Percentiles rank a stretch among this genome's conserved stretches.
These are phyloP conservation scores for Mycosarcoma maydis DNA, from an alignment of 1,284 basidiomycete species.

Conservation along the genomic window DNA sequence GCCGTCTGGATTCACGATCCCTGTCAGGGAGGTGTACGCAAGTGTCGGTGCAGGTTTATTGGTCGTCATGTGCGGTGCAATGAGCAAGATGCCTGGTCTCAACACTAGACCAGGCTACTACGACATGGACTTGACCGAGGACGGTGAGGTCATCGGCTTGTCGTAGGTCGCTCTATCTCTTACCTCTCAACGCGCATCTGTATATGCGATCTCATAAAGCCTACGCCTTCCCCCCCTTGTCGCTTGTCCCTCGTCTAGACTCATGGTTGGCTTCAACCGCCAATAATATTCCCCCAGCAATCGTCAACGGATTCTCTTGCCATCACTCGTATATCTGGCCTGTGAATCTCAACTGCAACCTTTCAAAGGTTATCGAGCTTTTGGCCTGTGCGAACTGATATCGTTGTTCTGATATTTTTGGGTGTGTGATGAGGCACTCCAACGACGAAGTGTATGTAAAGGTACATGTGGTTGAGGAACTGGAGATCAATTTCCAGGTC, in stretches of 20 bases:
- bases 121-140: conserved; percentile 63
- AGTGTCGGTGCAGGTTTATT: conserved; percentile 95
- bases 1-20: conserved; percentile 78
- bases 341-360: no score
- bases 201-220: no score
- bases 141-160: conserved; percentile 67
- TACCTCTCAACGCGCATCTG: not conserved
- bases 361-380: no score
- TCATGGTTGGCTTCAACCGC: conserved; percentile 27
- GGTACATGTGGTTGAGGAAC: conserved; percentile 15
- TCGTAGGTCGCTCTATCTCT: conserved; percentile 53
- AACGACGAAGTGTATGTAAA: conserved; percentile 7
- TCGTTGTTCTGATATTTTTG: conserved; percentile 44
- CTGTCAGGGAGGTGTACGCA: conserved; percentile 86
- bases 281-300: conserved; percentile 2
- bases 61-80: conserved; percentile 76
- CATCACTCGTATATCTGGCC: no score
- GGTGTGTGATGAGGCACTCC: not conserved
- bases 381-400: conserved; percentile 41
- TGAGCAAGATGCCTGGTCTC: conserved; percentile 96
- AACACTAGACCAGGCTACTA: conserved; percentile 83
- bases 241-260: no score
- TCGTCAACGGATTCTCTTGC: not conserved
- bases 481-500: not conserved
- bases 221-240: no score